phyloP scores from a whole-genome alignment of 306 rosid species.

The Prunus mongolica region DNA sequence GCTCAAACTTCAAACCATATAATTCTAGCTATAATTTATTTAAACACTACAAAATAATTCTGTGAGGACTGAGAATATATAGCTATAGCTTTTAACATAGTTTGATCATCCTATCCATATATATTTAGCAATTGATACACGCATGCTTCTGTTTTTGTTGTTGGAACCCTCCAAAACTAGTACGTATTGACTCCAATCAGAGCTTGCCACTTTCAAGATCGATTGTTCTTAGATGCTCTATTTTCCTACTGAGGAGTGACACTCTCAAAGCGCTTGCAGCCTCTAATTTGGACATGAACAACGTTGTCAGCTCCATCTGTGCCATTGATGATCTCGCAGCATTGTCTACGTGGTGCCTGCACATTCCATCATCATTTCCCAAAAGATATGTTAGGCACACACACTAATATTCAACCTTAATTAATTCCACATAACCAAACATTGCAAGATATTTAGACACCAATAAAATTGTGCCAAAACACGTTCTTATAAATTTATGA shows the following conservation, averaged over 20 bases:
- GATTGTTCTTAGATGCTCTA: too few relatives aligned
- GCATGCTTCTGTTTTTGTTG: neutral
- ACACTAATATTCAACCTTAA: neutral
- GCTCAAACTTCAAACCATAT: too few relatives aligned
- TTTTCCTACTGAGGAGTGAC: slow-evolving; percentile 38
- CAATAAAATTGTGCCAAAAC: neutral
- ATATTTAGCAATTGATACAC: too few relatives aligned
- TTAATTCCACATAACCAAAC: neutral
- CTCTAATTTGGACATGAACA: slow-evolving; percentile 37
- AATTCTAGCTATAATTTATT: too few relatives aligned
- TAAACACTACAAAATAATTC: too few relatives aligned
- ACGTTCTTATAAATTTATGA: neutral
- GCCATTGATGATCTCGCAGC: slow-evolving; percentile 46
- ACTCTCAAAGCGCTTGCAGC: slow-evolving; percentile 49
- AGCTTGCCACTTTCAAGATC: too few relatives aligned
- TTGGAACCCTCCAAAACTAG: neutral
- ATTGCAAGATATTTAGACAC: neutral
- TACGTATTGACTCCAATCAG: too few relatives aligned
- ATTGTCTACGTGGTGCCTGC: slow-evolving; percentile 89
- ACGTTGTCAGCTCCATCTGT: neutral
- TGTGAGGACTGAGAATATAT: neutral
- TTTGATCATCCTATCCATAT: too few relatives aligned
- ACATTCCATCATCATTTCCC: slow-evolving; percentile 7
- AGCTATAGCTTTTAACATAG: too few relatives aligned
- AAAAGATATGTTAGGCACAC: neutral